Evolutionary conservation across 108 stramenopile species (phyloP).

Genomic region (Seminavis robusta): DNA sequence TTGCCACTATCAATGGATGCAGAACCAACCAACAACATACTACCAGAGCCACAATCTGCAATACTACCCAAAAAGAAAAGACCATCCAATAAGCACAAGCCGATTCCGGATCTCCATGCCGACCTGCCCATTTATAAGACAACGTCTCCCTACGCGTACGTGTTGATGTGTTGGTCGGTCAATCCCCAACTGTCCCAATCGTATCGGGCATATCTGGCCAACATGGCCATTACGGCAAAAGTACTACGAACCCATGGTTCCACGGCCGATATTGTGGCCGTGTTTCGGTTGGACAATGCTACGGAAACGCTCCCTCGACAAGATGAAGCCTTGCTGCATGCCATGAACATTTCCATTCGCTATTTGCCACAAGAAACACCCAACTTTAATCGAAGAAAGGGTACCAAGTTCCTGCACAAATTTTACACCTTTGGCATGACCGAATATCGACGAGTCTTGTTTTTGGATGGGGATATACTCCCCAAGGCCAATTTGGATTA

Average conservation of each 20-base stretch:
- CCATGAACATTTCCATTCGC: slow-evolving; percentile 18
- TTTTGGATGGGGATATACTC: slow-evolving; percentile 58
- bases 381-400: slow-evolving; percentile 34
- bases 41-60: no score
- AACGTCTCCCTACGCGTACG: slow-evolving; percentile 25
- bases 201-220: slow-evolving; percentile 30
- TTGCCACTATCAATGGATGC: no score
- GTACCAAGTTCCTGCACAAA: slow-evolving; percentile 33
- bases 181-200: slow-evolving; percentile 10
- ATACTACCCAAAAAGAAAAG: no score
- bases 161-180: slow-evolving; percentile 27
- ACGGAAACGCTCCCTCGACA: slow-evolving; percentile 21
- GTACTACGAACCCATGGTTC: slow-evolving; percentile 29
- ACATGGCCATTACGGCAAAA: slow-evolving; percentile 28
- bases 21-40: no score
- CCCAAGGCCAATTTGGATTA: slow-evolving; percentile 54
- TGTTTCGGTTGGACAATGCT: slow-evolving; percentile 30
- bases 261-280: slow-evolving; percentile 30
- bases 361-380: slow-evolving; percentile 25
- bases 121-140: no score
- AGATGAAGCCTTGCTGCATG: slow-evolving; percentile 16
- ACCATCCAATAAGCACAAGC: no score
- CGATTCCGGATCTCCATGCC: no score
- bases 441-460: slow-evolving; percentile 46
- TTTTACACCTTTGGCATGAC: slow-evolving; percentile 40